Base-by-base conservation (phyloP, 306 rosid genomes). In the Medicago arabica region DNA sequence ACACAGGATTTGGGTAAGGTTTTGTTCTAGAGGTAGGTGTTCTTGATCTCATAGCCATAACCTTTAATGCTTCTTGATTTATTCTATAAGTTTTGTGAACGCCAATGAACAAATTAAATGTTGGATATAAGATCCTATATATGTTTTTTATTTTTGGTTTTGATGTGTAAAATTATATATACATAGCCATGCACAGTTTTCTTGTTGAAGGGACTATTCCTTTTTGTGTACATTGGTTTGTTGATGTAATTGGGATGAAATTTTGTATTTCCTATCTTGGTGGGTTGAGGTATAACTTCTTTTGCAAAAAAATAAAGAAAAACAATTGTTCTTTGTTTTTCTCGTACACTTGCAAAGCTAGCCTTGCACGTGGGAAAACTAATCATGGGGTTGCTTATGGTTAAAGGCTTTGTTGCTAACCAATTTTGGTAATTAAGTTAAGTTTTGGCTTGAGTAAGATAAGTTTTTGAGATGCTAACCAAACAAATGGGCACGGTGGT, bases 11-110 rank as follows among this genome's bases (percentile, higher is more conserved):
- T 50, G 6, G 1, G 2, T 75, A 17, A 67, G 71, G 64, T 31
- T 72, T 59, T 54, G 81, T 31, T 46, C 77, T 69, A n/a, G n/a
- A 10, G 3, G 38, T 9, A 3, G 65, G 58, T 49, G 60, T n/a
- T 69, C 75, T 80, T 77, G 72, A 78, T 7, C 78, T 80, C 86
- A 38, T 55, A 16, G 83, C 80, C 95, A 90, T 89, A 16, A 62
- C 46, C 11, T 13, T 49, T 15, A 0, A 47, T 38, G 10, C 7
- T 16, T 74, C 13, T 31, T 2, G n/a, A 47, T 61, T 34, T 64
- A 12, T 14, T 19, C 19, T 51, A 13, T 69, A 15, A 1, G 14
- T 7, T 80, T 60, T 59, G 59, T 50, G 17, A 23, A 39, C 25
- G 12, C 77, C 34, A 74, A 77, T 59, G 39, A 67, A 21, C 17